A percentile compares a stretch with the other conserved stretches of the same genome.
phyloP scores from a whole-genome alignment of 352 stramenopile species.

The Phytophthora colocasiae region DNA sequence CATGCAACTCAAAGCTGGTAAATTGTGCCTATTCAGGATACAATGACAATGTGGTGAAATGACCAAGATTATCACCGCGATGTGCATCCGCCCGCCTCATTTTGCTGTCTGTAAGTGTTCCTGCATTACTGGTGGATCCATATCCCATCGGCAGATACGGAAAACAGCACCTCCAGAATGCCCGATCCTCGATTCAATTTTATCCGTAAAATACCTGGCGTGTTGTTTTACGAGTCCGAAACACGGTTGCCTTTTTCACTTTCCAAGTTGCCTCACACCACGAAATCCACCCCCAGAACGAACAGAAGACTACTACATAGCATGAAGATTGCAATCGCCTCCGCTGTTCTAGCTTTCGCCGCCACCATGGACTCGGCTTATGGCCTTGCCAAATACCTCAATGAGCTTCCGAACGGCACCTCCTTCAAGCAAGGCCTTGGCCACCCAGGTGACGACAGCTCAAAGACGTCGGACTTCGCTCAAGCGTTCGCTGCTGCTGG shows the following conservation, averaged over 20 bases:
- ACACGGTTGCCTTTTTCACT: constrained; percentile 12
- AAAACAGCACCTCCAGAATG: constrained; percentile 12
- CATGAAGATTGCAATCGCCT: constrained; percentile 24
- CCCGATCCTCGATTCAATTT: constrained; percentile 17
- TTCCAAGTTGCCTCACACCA: constrained; percentile 25
- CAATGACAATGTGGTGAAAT: constrained; percentile 5
- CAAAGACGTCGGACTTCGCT: constrained; percentile 45
- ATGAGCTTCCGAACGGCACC: constrained; percentile 51
- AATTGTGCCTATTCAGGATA: too few species aligned
- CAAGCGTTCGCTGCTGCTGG: constrained; percentile 37
- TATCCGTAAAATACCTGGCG: constrained; percentile 19
- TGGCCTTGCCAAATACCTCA: constrained; percentile 39
- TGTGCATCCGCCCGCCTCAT: constrained; percentile 16
- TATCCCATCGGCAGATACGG: constrained; percentile 21
- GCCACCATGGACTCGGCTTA: constrained; percentile 16
- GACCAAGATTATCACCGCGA: constrained; percentile 14
- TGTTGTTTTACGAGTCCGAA: constrained; percentile 1
- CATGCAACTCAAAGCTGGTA: too few species aligned
- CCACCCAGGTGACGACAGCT: constrained; percentile 37
- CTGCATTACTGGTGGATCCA: constrained; percentile 6
- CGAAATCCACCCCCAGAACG: constrained; percentile 8
- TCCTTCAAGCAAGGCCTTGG: constrained; percentile 44
- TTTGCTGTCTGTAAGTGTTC: constrained; percentile 10
- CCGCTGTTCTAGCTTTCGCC: constrained; percentile 16
- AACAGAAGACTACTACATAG: constrained; percentile 13